Evolutionary conservation across 2,329 filamentous ascomycete genomes (phyloP).

Genomic region (Gaeumannomyces tritici): DNA sequence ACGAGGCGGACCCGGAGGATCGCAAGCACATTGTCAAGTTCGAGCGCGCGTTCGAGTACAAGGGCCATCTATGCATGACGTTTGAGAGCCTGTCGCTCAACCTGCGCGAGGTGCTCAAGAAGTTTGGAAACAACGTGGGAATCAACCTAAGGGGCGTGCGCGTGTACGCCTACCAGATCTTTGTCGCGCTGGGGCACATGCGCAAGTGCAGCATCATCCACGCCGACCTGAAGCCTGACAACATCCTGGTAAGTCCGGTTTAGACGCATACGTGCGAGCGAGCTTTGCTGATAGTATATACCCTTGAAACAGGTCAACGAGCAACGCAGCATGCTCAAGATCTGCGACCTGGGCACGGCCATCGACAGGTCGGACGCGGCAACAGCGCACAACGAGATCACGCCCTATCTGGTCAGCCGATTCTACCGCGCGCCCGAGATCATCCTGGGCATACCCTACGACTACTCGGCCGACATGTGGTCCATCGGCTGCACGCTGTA

Average conservation of each 20-base stretch:
- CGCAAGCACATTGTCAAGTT: slow-evolving; percentile 89
- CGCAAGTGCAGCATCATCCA: slow-evolving; percentile 90
- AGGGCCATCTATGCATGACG: slow-evolving; percentile 89
- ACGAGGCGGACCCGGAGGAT: slow-evolving; percentile 74
- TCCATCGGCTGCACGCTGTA: slow-evolving; percentile 95
- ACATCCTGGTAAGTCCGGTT: slow-evolving; percentile 63
- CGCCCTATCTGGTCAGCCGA: slow-evolving; percentile 88
- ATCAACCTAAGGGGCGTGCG: slow-evolving; percentile 83
- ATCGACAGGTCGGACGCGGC: slow-evolving; percentile 74
- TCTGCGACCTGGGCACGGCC: slow-evolving; percentile 95
- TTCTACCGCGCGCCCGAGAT: slow-evolving; percentile 97
- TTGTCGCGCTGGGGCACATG: slow-evolving; percentile 78
- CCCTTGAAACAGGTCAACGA: slow-evolving; percentile 55
- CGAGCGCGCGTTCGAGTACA: slow-evolving; percentile 83
- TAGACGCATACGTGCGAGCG: not conserved
- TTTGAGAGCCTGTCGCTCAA: slow-evolving; percentile 96
- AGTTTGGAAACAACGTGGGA: slow-evolving; percentile 89
- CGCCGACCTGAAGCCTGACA: slow-evolving; percentile 95
- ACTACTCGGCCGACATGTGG: slow-evolving; percentile 95
- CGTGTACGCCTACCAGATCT: slow-evolving; percentile 89
- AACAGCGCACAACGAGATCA: slow-evolving; percentile 70
- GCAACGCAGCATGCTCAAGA: slow-evolving; percentile 74
- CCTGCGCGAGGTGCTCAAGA: slow-evolving; percentile 85
- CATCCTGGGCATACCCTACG: slow-evolving; percentile 91
- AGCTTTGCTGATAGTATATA: not conserved